phyloP scores from a whole-genome alignment of 164 flowering plant genomes.

The Umbilicus rupestris region DNA sequence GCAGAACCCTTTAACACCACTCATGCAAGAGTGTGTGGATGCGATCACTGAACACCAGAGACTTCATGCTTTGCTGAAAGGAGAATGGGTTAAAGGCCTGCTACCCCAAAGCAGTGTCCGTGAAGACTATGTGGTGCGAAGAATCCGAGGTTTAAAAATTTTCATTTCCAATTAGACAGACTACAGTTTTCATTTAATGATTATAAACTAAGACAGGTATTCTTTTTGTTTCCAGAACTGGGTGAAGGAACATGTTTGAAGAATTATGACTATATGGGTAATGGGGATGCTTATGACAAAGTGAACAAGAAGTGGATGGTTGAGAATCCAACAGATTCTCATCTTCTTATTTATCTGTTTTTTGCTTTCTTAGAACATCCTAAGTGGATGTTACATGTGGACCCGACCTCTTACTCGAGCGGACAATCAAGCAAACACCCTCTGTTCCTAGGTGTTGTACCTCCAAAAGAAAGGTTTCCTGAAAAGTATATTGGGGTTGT shows the following conservation, averaged over 20 bases:
- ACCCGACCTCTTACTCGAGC: slow-evolving; percentile 69
- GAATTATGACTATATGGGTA: slow-evolving; percentile 79
- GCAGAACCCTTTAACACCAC: slow-evolving; percentile 41
- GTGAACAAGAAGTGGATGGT: slow-evolving; percentile 73
- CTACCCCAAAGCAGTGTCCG: slow-evolving; percentile 81
- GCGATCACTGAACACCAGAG: slow-evolving; percentile 92
- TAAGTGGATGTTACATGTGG: slow-evolving; percentile 91
- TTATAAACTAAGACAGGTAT: not conserved
- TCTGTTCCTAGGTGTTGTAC: slow-evolving; percentile 72
- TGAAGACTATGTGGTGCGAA: slow-evolving; percentile 75
- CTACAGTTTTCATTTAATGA: not conserved
- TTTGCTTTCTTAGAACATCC: slow-evolving; percentile 95
- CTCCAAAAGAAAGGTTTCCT: slow-evolving; percentile 90
- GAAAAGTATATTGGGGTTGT: slow-evolving; percentile 74
- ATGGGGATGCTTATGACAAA: slow-evolving; percentile 75
- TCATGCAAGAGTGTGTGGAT: slow-evolving; percentile 81
- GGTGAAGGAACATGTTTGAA: slow-evolving; percentile 92
- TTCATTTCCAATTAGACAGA: not conserved
- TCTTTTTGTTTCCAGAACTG: slow-evolving; percentile 45
- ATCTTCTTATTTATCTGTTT: slow-evolving; percentile 76
- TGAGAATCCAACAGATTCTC: slow-evolving; percentile 90
- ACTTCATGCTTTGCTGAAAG: slow-evolving; percentile 81
- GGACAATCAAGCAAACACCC: slow-evolving; percentile 93
- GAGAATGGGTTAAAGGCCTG: slow-evolving; percentile 85
- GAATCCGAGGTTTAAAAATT: slow-evolving; percentile 48